Conservation (phyloP, 495 filamentous ascomycete genomes). For the Cudoniella acicularis region DNA sequence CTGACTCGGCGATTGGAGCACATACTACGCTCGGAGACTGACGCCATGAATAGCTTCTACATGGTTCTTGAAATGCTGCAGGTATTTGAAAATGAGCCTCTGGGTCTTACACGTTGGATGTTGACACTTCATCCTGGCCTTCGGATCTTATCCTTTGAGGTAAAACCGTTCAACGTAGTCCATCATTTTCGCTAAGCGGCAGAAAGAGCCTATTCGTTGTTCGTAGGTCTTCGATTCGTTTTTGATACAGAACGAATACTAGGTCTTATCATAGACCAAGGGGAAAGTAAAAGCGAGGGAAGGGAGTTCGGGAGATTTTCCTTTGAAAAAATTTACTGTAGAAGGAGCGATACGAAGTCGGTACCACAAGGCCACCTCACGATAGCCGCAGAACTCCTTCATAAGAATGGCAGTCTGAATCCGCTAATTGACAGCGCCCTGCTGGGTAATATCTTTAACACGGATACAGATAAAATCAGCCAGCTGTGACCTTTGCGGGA, state of each 20-base stretch:
- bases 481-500: constrained; percentile 20
- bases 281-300: neutral
- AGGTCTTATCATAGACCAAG: neutral
- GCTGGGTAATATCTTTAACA: constrained; percentile 1
- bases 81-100: constrained; percentile 1
- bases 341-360: constrained; percentile 1
- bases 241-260: constrained; percentile 1
- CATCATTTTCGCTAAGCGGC: constrained; percentile 1
- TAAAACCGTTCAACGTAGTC: constrained; percentile 11
- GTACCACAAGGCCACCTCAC: constrained; percentile 10
- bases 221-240: constrained; percentile 11
- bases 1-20: too few species aligned
- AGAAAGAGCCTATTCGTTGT: constrained; percentile 3
- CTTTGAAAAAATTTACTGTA: neutral
- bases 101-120: constrained; percentile 7
- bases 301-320: constrained; percentile 2
- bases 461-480: constrained; percentile 18
- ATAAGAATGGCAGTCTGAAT: constrained; percentile 15
- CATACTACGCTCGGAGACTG: neutral
- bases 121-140: constrained; percentile 5
- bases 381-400: constrained; percentile 6
- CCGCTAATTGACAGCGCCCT: constrained; percentile 6
- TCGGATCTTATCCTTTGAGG: neutral
- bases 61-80: constrained; percentile 2
- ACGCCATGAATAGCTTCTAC: neutral